Percentiles rank a stretch among this genome's conserved stretches.
Conservation (phyloP, 495 filamentous ascomycete species). For the Podospora pseudoanserina region DNA sequence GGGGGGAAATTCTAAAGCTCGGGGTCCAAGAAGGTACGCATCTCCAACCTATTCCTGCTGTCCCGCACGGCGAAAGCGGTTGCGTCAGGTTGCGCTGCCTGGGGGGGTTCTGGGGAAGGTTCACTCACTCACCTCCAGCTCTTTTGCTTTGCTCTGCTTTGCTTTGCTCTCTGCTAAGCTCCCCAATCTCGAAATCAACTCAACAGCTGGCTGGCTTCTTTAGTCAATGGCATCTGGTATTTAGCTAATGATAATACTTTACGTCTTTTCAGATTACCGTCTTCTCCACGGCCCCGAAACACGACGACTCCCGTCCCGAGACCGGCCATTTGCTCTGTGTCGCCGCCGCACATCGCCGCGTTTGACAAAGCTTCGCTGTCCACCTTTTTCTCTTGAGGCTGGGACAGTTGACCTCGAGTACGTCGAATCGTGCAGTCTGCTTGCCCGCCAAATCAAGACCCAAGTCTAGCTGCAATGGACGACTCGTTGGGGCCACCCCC, state of each 20-base stretch:
- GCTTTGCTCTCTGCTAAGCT: neutral
- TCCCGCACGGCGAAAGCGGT: neutral
- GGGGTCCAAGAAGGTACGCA: neutral
- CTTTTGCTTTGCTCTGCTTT: neutral
- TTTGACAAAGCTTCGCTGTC: slow-evolving; percentile 8
- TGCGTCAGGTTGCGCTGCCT: neutral
- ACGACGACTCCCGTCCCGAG: slow-evolving; percentile 4
- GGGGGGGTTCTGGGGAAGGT: no score
- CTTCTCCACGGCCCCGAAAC: neutral
- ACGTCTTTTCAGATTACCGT: neutral
- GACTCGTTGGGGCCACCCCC: slow-evolving; percentile 28
- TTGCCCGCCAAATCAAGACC: neutral
- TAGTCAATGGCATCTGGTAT: neutral
- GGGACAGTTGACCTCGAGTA: neutral
- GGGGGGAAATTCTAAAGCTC: neutral
- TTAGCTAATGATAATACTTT: neutral
- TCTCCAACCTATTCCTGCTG: neutral
- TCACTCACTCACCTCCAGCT: no score
- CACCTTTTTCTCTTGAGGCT: neutral
- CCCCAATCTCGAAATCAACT: neutral
- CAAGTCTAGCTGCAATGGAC: slow-evolving; percentile 23
- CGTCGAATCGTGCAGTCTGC: neutral
- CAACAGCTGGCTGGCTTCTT: neutral
- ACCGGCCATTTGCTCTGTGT: slow-evolving; percentile 1
- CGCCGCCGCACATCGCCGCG: slow-evolving; percentile 2